Evolutionary conservation across 495 filamentous ascomycete genomes (phyloP).

Genomic region (Penicillium malachiteum): DNA sequence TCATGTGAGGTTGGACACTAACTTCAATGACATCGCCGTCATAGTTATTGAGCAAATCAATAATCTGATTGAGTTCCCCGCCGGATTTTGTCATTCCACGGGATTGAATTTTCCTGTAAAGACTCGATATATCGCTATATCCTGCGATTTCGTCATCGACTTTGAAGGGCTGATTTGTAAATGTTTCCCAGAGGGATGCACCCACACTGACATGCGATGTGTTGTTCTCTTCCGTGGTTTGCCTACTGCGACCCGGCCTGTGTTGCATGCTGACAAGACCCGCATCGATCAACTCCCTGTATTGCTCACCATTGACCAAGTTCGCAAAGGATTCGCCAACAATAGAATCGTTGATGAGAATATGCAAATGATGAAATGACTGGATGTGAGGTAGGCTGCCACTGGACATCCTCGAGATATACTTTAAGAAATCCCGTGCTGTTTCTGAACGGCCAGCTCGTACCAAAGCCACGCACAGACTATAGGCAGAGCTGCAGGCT

Average conservation of each 20-base stretch:
- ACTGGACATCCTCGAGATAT: constrained; percentile 24
- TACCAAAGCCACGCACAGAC: constrained; percentile 21
- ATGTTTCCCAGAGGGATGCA: constrained; percentile 13
- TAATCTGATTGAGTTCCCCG: constrained; percentile 24
- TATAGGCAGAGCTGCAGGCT: constrained; percentile 22
- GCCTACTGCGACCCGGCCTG: constrained; percentile 33
- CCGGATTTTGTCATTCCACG: constrained; percentile 35
- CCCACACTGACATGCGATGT: constrained; percentile 17
- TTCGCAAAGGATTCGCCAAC: constrained; percentile 19
- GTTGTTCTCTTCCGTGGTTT: constrained; percentile 8
- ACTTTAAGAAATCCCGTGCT: constrained; percentile 23
- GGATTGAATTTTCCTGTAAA: constrained; percentile 29
- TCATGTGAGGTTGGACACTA: constrained; percentile 1
- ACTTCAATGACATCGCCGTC: constrained; percentile 20
- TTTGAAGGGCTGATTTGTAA: constrained; percentile 26
- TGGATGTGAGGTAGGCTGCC: constrained; percentile 28
- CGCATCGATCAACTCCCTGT: constrained; percentile 23
- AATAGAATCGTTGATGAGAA: constrained; percentile 19
- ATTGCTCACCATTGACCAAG: constrained; percentile 23
- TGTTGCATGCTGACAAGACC: constrained; percentile 27
- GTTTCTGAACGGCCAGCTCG: constrained; percentile 13
- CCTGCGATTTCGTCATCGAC: constrained; percentile 28
- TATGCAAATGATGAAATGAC: constrained; percentile 11
- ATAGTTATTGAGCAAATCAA: constrained; percentile 33
- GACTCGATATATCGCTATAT: constrained; percentile 26